Conservation (phyloP, 495 filamentous ascomycete species). For the Wilcoxina mikolae region DNA sequence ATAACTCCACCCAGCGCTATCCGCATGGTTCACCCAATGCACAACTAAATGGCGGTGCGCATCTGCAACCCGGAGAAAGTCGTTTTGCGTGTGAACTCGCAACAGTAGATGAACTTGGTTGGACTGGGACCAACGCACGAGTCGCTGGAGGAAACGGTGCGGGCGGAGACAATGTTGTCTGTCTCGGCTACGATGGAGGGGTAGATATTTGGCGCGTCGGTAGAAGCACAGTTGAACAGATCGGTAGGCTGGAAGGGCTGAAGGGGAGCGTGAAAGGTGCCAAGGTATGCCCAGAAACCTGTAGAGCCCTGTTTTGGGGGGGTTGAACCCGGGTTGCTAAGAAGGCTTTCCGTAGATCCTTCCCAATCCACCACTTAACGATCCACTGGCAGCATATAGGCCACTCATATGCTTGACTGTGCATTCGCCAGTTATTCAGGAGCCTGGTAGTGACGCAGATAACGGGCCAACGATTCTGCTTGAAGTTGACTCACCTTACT, state of each 20-base stretch:
- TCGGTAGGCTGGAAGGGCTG: conserved; percentile 26
- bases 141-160: conserved; percentile 9
- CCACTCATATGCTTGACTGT: conserved; percentile 26
- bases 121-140: conserved; percentile 8
- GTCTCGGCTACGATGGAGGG: conserved; percentile 27
- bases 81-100: conserved; percentile 26
- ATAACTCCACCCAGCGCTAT: conserved; percentile 21
- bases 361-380: conserved; percentile 24
- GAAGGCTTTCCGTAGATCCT: conserved; percentile 19
- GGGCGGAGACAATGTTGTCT: conserved; percentile 26
- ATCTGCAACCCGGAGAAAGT: conserved; percentile 18
- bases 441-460: conserved; percentile 7
- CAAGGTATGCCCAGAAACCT: conserved; percentile 17
- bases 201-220: conserved; percentile 27
- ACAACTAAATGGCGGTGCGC: conserved; percentile 12
- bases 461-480: conserved; percentile 18
- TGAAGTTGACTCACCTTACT: conserved; percentile 23
- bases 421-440: conserved; percentile 20
- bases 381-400: conserved; percentile 22
- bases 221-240: conserved; percentile 20
- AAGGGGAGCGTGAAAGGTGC: conserved; percentile 25
- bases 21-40: conserved; percentile 16
- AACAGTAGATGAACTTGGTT: conserved; percentile 23
- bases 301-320: neutral
- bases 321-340: neutral